Base-by-base conservation (phyloP, 371 early-diverging fungal genomes). In the Gilbertella persicaria region DNA sequence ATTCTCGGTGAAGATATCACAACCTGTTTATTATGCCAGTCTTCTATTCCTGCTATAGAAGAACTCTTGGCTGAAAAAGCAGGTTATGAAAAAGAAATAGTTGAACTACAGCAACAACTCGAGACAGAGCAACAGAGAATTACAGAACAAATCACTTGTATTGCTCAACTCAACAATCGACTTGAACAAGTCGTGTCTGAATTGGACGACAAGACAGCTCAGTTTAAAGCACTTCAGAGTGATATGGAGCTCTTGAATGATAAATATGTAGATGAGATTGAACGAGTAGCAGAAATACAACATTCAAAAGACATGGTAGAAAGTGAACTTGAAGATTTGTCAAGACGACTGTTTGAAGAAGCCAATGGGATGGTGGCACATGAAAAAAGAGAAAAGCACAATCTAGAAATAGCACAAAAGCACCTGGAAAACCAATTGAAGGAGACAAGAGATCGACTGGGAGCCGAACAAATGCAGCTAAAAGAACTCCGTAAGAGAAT, bases 331-430 rank as follows among this genome's bases (percentile, higher is more conserved):
- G 97, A 95, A 65, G 96, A 94, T 37, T 66, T 96, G 40, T 93
- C 92, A 23, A 81, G 88, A 33, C 80, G 82, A 50, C 69, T 97
- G 30, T 96, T 97, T 73, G 94, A 95, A 56, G 92, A 95, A 67
- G 97, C 97, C 0, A 96, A 97, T 52, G 82, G 78, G 3, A 86
- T 97, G 88, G 98, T 97, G 10, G 90, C 95, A 2, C 75, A 86
- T 13, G 96, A 95, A 60, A 87, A 88, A 39, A 68, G 88, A 50
- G 83, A 83, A 41, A 71, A 84, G 45, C 67, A 84, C 50, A 76
- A 83, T 25, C 62, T 82, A 20, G 83, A 87, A 47, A 45, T 83
- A 16, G 77, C 80, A 12, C 79, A 81, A 42, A 75, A 72, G 33
- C 81, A 82, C 26, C 69, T 84, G 19, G 79, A 84, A 49, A 79